Evolutionary conservation across 2,329 filamentous ascomycete species (phyloP).

Genomic region (Sporothrix dimorphospora): DNA sequence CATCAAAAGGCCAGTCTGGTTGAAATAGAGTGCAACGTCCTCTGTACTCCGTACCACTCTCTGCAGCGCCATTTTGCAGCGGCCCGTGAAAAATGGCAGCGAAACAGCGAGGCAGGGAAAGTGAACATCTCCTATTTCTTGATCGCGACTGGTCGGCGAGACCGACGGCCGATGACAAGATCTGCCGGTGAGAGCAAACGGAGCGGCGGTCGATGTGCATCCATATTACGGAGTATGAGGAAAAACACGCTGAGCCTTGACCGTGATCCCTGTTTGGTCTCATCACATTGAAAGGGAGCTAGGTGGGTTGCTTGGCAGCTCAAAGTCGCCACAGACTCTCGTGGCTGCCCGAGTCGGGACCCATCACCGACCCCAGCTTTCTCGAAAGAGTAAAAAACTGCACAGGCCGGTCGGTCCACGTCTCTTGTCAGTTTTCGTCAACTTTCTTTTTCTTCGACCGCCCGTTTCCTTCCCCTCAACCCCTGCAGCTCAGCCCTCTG

Average conservation of each 20-base stretch:
- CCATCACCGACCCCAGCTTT: background rate
- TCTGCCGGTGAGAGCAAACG: slow-evolving; percentile 10
- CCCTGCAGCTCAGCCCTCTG: background rate
- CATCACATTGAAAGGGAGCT: background rate
- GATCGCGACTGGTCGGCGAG: background rate
- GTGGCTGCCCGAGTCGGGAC: background rate
- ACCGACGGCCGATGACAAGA: background rate
- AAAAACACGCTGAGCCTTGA: background rate
- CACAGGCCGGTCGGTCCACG: background rate
- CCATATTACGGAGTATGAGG: slow-evolving; percentile 1
- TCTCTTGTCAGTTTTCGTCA: background rate
- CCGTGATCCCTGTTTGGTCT: background rate
- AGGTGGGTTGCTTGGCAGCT: background rate
- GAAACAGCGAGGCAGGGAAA: background rate
- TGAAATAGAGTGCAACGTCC: too few species aligned
- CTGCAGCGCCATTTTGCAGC: too few species aligned
- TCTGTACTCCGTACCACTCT: too few species aligned
- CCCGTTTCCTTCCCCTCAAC: background rate
- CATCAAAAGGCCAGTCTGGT: too few species aligned
- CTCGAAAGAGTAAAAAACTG: background rate
- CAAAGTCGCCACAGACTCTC: background rate
- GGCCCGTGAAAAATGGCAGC: background rate
- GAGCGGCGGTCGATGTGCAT: background rate
- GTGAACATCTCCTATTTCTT: background rate
- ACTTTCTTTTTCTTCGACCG: background rate